Conservation (phyloP, 306 rosid species). For the Acmispon strigosus region DNA sequence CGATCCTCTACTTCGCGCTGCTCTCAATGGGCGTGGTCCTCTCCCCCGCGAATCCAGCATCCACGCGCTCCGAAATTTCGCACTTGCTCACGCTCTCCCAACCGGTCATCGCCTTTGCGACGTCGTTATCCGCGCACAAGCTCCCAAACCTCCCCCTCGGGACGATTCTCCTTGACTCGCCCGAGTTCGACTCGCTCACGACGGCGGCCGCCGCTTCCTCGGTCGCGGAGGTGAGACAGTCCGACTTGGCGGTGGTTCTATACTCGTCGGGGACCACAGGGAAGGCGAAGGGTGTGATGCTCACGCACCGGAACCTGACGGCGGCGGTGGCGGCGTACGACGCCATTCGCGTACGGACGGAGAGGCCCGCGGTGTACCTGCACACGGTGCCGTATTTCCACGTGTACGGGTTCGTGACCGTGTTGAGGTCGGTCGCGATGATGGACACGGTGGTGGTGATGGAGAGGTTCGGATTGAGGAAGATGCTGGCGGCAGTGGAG, state of each 20-base stretch:
- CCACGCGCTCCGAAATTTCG: slow-evolving; percentile 30
- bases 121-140: slow-evolving; percentile 20
- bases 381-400: slow-evolving; percentile 44
- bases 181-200: slow-evolving; percentile 39
- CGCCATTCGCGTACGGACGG: slow-evolving; percentile 1
- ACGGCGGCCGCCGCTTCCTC: not conserved
- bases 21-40: slow-evolving; percentile 48
- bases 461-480: slow-evolving; percentile 32
- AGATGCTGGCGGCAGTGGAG: slow-evolving; percentile 38
- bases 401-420: slow-evolving; percentile 33
- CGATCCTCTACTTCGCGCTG: slow-evolving; percentile 54
- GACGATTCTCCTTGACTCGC: slow-evolving; percentile 37
- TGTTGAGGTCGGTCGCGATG: slow-evolving; percentile 25
- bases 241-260: slow-evolving; percentile 40
- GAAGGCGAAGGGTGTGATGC: slow-evolving; percentile 44
- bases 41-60: slow-evolving; percentile 47
- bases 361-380: slow-evolving; percentile 29
- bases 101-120: slow-evolving; percentile 35
- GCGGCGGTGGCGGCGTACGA: slow-evolving; percentile 4
- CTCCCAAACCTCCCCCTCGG: not conserved
- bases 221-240: slow-evolving; percentile 30
- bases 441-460: slow-evolving; percentile 38
- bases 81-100: slow-evolving; percentile 19
- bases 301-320: slow-evolving; percentile 43
- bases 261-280: slow-evolving; percentile 67